Conservation (phyloP, 139 green algal genomes). For the Penium margaritaceum region DNA sequence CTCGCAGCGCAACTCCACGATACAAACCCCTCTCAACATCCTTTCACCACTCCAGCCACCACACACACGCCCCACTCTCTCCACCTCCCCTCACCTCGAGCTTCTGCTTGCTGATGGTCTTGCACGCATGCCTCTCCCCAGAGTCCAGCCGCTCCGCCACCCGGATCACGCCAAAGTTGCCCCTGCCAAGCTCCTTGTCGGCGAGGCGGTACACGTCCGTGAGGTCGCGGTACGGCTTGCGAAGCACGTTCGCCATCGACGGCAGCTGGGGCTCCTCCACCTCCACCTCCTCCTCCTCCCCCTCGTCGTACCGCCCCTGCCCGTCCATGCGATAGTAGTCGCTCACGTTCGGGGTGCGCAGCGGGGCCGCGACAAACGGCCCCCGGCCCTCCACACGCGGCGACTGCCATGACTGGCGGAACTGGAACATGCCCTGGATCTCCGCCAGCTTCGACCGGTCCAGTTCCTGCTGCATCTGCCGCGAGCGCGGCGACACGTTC, state of each 20-base stretch:
- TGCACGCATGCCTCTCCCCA: slow-evolving; percentile 63
- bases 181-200: slow-evolving; percentile 27
- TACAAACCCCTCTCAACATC: no score
- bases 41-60: no score
- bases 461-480: no score
- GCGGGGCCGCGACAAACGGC: no score
- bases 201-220: not conserved
- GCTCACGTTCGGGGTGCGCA: not conserved
- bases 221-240: slow-evolving; percentile 1
- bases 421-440: no score
- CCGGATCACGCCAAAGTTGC: slow-evolving; percentile 44
- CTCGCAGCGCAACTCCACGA: no score
- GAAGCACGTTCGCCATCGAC: slow-evolving; percentile 13
- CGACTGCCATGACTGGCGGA: no score
- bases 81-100: slow-evolving; percentile 57
- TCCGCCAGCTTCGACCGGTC: no score
- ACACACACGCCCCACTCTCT: no score
- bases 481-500: no score
- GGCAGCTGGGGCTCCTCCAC: not conserved
- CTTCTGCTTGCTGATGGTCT: slow-evolving; percentile 82
- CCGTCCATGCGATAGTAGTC: not conserved
- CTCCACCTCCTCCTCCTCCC: not conserved
- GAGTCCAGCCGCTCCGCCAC: slow-evolving; percentile 52
- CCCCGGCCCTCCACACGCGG: no score
- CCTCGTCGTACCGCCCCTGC: not conserved